Evolutionary conservation across 768 basidiomycete genomes (phyloP), one percentile per base, ranked within the genome.

Genomic region (Ramaria sp.): DNA sequence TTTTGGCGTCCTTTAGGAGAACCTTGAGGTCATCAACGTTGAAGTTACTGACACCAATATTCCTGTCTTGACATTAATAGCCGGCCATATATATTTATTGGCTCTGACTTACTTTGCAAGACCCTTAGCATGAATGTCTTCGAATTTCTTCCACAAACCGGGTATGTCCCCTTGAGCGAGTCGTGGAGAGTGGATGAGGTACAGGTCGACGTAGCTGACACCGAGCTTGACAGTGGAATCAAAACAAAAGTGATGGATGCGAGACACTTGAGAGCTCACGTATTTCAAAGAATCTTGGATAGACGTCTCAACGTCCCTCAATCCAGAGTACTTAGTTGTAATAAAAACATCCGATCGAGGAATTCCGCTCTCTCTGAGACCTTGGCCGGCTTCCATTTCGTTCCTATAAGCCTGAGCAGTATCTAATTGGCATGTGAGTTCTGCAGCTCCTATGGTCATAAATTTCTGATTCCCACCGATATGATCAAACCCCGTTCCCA

Each of bases 21-120:
- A 71, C 70, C 43, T 75, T 64, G 20, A 86, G 73, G 27, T 88
- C 73, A 0, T 69, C 53, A 12, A 79, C 71, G 12, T 69, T 69
- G 61, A 83, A 86, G 69, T 87, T 87, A 67, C 79, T 82, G 38
- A 86, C 81, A 20, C 83, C 84, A 52, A 85, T 83, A 63, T 78
- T 82, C 77, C 81, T 83, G 58, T 3, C 60, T 24, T 42, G 48
- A 18, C 28, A 37, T n/a, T 32, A 32, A 34, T 8, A n/a, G 8
- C 34, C 5, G 16, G 36, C 32, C 47, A 48, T 18, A 48, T n/a
- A 32, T 34, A 20, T n/a, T 16, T 25, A 51, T 8, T 30, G 44
- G 27, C 27, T 24, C 24, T 34, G 7, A 37, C 54, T 1, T 15
- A 55, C 53, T 55, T 55, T 52, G 74, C 75, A 1, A 81, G 66